phyloP scores from a whole-genome alignment of 768 basidiomycete genomes.

The Hygrophorus russula region DNA sequence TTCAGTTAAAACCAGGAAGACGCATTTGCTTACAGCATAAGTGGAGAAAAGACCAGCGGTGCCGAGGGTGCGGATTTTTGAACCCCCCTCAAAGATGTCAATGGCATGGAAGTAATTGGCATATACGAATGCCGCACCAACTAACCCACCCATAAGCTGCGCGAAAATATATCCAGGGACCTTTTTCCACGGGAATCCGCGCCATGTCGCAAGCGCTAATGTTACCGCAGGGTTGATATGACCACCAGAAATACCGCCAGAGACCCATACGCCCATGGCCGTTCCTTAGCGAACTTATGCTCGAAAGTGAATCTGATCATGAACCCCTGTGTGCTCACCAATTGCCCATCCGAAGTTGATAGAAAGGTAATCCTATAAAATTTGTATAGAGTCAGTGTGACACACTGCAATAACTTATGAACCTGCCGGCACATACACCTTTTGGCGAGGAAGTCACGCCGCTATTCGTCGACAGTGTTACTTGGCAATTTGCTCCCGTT shows the following conservation, averaged over 20 bases:
- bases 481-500: conserved; percentile 46
- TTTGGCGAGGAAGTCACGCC: conserved; percentile 34
- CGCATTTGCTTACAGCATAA: conserved; percentile 36
- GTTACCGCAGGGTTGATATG: conserved; percentile 65
- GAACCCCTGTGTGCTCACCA: conserved; percentile 17
- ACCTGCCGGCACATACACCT: conserved; percentile 34
- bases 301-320: background rate
- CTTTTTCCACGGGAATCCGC: conserved; percentile 48
- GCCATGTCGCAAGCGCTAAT: conserved; percentile 20
- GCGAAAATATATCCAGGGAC: conserved; percentile 45
- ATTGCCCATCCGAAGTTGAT: conserved; percentile 46
- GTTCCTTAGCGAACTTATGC: conserved; percentile 12
- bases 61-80: conserved; percentile 39
- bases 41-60: conserved; percentile 53
- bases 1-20: background rate
- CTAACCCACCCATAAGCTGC: conserved; percentile 50
- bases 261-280: conserved; percentile 59
- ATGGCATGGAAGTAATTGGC: conserved; percentile 61
- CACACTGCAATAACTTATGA: conserved; percentile 5
- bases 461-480: conserved; percentile 33
- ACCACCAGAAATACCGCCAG: conserved; percentile 57
- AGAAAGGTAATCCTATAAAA: conserved; percentile 31
- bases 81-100: conserved; percentile 48
- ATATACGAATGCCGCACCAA: conserved; percentile 47
- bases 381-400: background rate